A percentile compares a stretch with the other conserved stretches of the same genome.
phyloP scores from a whole-genome alignment of 768 basidiomycete species.

The Clavaria fumosa region DNA sequence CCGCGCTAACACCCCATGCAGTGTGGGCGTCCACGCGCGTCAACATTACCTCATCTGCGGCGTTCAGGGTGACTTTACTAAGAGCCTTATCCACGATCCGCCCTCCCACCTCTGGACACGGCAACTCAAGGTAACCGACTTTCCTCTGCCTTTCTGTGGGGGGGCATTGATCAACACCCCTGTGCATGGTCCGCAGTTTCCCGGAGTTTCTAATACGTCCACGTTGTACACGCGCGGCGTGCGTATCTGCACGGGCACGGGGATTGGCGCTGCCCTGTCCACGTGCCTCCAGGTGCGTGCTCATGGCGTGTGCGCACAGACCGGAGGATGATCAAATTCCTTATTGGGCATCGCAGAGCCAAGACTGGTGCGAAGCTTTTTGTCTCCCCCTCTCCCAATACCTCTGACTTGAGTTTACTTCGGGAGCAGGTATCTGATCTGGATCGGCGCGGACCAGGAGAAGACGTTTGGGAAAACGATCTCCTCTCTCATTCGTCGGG shows the following conservation, averaged over 20 bases:
- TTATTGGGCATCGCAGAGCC: slow-evolving; percentile 4
- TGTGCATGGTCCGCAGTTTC: slow-evolving; percentile 38
- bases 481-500: slow-evolving; percentile 50
- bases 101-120: slow-evolving; percentile 66
- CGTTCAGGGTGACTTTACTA: slow-evolving; percentile 71
- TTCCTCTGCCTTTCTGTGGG: slow-evolving; percentile 2
- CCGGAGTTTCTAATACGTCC: slow-evolving; percentile 70
- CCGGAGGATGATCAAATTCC: too few relatives aligned
- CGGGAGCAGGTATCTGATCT: slow-evolving; percentile 51
- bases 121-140: slow-evolving; percentile 44
- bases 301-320: too few relatives aligned
- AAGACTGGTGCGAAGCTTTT: slow-evolving; percentile 12
- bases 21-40: slow-evolving; percentile 57
- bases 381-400: slow-evolving; percentile 3
- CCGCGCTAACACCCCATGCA: not conserved
- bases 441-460: slow-evolving; percentile 74
- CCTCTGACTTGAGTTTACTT: slow-evolving; percentile 6
- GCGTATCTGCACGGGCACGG: slow-evolving; percentile 71
- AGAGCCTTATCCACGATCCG: slow-evolving; percentile 50
- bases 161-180: slow-evolving; percentile 7
- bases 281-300: slow-evolving; percentile 64
- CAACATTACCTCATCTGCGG: slow-evolving; percentile 74
- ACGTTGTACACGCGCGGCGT: slow-evolving; percentile 67
- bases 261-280: slow-evolving; percentile 64
- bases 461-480: slow-evolving; percentile 64